Evolutionary conservation across 345 rosid species (phyloP), one percentile per base, ranked within the genome.

Genomic region (Citrus trifoliata): DNA sequence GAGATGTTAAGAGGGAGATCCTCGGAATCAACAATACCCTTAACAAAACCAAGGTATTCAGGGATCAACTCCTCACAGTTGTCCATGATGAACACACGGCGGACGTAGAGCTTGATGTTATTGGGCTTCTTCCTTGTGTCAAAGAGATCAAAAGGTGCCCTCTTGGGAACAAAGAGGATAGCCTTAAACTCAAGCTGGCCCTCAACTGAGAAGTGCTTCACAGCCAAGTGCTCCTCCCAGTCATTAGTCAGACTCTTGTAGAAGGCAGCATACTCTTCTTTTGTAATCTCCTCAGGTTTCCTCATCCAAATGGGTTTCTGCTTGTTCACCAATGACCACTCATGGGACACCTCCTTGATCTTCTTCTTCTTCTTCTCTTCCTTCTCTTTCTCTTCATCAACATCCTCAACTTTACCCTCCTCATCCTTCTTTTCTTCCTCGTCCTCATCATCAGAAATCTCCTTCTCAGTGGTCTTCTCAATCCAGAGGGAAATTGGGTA

Each of bases 221-320:
- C 98, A 40, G 89, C 88, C 85, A 94, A 83, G 68, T 94, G 97
- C 88, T 94, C 98, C 69, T 94, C 98, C 98, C 98, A 94, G 37
- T 94, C 98, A 51, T 94, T 94, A 76, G 97, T 92, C 18, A 94
- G 82, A 81, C 98, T 94, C 91, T 94, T 94, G 91, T 94, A 92
- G 85, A 94, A 94, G 27, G 97, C 97, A 78, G 97, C 86, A 77
- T 94, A 94, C 32, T 94, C 98, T 72, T 94, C 98, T 90, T 94
- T 94, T 4, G 74, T 82, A 77, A 94, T 94, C 78, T 94, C 98
- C 85, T 94, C 98, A 0, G 98, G 91, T 78, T 94, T 94, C 90
- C 97, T 92, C 98, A 94, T 91, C 98, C 97, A 94, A 46, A 94
- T 91, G 0, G 98, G 98, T 27, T 94, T 94, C 87, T 94, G 98